Evolutionary conservation across 352 stramenopile species (phyloP).

Genomic region (Blastocystis sp.): DNA sequence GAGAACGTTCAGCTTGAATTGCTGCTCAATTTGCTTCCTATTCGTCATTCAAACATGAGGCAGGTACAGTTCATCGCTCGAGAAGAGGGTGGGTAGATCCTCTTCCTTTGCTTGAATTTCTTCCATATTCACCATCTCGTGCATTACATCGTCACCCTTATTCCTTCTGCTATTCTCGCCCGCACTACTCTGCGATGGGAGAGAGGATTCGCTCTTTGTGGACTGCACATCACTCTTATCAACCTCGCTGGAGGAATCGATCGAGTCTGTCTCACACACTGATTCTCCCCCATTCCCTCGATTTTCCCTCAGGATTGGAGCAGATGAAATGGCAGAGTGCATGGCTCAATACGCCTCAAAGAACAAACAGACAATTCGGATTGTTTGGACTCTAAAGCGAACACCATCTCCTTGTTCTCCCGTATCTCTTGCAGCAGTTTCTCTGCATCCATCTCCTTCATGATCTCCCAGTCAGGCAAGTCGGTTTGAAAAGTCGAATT

Average conservation of each 20-base stretch:
- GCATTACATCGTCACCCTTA: background rate
- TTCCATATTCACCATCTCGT: background rate
- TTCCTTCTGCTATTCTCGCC: background rate
- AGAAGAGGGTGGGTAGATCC: background rate
- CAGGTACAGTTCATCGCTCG: background rate
- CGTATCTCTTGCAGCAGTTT: background rate
- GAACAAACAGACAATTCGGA: slow-evolving; percentile 33
- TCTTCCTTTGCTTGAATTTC: background rate
- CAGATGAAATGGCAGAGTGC: no score
- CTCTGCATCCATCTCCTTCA: background rate
- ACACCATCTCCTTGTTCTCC: slow-evolving; percentile 1
- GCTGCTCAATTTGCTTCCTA: slow-evolving; percentile 8
- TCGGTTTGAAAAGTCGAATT: slow-evolving; percentile 50
- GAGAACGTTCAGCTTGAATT: background rate
- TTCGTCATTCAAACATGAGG: background rate
- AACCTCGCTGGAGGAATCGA: no score
- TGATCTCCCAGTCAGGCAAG: slow-evolving; percentile 17
- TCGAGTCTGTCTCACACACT: no score
- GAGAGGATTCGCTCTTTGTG: background rate
- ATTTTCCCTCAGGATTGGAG: background rate
- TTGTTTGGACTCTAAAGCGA: slow-evolving; percentile 1
- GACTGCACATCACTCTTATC: background rate
- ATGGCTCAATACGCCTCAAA: background rate
- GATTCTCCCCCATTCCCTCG: background rate
- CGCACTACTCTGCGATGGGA: background rate